Base-by-base conservation (phyloP, 441 rosid genomes). In the Croton setiger region DNA sequence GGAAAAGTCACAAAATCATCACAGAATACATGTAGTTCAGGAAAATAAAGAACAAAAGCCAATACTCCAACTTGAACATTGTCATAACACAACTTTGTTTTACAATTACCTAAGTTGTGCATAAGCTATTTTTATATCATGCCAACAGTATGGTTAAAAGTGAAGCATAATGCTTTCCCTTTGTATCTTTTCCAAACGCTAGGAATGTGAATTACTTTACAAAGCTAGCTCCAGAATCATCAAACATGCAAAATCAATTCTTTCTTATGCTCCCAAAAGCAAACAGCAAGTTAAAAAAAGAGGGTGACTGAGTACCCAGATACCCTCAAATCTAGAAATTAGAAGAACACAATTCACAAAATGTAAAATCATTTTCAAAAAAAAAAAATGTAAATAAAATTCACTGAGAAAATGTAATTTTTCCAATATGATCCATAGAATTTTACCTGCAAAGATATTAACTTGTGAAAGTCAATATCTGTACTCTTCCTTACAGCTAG, bases 391-490 rank as follows among this genome's bases (percentile, higher is more conserved):
- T 57, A 20, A 66, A 59, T 39, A 12, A 45, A 7, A 69, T 31
- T 58, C 47, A 13, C n/a, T 4, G 7, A 36, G 49, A 62, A 70
- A 17, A 11, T 27, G 20, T 52, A 69, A 73, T n/a, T 61, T 68
- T 20, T 21, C 65, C 13, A 20, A 61, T 49, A 66, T 41, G 48
- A 59, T 63, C 54, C 44, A 54, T 20, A 74, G 41, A 67, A 59
- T 68, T 61, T 68, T 61, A 90, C 99, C 99, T 90, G 90, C 35
- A 69, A 74, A 39, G 99, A 84, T 62, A 95, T 86, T 74, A 88
- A 68, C 59, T 80, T 77, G 21, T 85, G 88, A 73, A 95, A 73
- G 75, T 83, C 80, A 56, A 74, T 64, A 74, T 89, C 81, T 62
- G 76, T 52, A 72, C 83, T 84, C 75, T 80, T 85, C 81, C 82